These are phyloP conservation scores for Kwoniella sp. DNA, from an alignment of 768 basidiomycete genomes.

Conservation along the genomic window DNA sequence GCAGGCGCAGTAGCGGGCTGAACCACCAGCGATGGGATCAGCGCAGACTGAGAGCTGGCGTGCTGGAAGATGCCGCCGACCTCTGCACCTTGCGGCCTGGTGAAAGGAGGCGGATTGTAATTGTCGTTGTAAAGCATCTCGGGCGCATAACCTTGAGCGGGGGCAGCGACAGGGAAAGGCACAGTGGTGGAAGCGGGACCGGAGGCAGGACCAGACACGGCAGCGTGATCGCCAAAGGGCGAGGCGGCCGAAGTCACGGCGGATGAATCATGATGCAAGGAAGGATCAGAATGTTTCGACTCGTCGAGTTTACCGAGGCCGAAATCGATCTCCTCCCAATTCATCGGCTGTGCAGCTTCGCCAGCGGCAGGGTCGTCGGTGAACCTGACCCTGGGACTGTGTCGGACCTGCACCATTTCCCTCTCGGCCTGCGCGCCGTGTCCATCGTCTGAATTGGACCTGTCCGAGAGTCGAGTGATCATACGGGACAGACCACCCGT, in stretches of 20 bases:
- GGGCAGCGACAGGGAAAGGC: constrained; percentile 6
- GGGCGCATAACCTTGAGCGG: constrained; percentile 1
- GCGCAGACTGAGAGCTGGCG: constrained; percentile 21
- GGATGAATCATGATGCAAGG: neutral
- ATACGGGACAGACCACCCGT: constrained; percentile 13
- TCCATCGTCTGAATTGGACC: constrained; percentile 5
- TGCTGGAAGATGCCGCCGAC: neutral
- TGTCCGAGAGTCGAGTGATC: constrained; percentile 18
- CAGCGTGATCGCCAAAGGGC: constrained; percentile 10
- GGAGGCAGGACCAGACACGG: neutral
- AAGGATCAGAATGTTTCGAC: constrained; percentile 10
- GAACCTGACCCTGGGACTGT: constrained; percentile 6
- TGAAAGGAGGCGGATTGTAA: constrained; percentile 1
- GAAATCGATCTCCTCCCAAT: constrained; percentile 51
- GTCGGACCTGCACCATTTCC: constrained; percentile 28
- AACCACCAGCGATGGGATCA: constrained; percentile 32
- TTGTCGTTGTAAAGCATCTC: constrained; percentile 9
- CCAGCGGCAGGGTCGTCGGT: neutral
- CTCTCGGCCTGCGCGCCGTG: constrained; percentile 10
- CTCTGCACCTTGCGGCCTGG: neutral
- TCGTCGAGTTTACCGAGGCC: constrained; percentile 48
- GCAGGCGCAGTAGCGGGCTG: constrained; percentile 37
- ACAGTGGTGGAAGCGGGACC: constrained; percentile 1
- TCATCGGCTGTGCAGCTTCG: constrained; percentile 16
- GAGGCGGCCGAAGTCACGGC: constrained; percentile 4